Base-by-base conservation (phyloP, 768 basidiomycete genomes). In the Piloderma croceum region DNA sequence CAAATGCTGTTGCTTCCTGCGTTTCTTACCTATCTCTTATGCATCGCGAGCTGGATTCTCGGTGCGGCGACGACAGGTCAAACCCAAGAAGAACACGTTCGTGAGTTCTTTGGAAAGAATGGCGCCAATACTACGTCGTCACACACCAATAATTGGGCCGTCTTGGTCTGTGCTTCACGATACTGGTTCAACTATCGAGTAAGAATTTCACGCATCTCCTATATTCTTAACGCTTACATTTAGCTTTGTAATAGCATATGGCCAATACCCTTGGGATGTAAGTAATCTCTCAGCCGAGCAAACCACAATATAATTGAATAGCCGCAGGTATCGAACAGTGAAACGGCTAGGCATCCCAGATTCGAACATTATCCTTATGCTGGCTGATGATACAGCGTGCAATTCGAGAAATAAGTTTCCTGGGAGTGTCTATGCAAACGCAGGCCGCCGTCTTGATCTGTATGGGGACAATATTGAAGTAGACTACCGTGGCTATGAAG, bases 121-220 rank as follows among this genome's bases (percentile, higher is more conserved):
- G 62, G 52, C 15, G 43, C 51, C 5, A 39, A 54, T 9, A 56
- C 53, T 4, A 47, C 46, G 24, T 57, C 60, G 5, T 58, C 66
- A 5, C 91, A 96, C 57, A 96, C 94, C 5, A 99, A 98, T 57
- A 98, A 98, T 60, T 99, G 96, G 96, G 96, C 96, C 2, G 93
- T 99, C 5, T 69, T 98, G 24, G 93, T 98, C 4, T 93, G 88
- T 52, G 75, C 96, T 1, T 96, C 92, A 5, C 60, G 93, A 42
- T 94, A 93, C 59, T 97, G 93, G 93, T 99, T 99, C 72, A 99
- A 99, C 59, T 99, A 99, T 57, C 70, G 94, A 31, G 94, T 96
- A 55, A n/a, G n/a, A n/a, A n/a, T n/a, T n/a, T n/a, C n/a, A n/a
- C n/a, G n/a, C n/a, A n/a, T n/a, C n/a, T n/a, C n/a, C n/a, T n/a